phyloP scores from a whole-genome alignment of 345 rosid genomes.

The Brassica incana region DNA sequence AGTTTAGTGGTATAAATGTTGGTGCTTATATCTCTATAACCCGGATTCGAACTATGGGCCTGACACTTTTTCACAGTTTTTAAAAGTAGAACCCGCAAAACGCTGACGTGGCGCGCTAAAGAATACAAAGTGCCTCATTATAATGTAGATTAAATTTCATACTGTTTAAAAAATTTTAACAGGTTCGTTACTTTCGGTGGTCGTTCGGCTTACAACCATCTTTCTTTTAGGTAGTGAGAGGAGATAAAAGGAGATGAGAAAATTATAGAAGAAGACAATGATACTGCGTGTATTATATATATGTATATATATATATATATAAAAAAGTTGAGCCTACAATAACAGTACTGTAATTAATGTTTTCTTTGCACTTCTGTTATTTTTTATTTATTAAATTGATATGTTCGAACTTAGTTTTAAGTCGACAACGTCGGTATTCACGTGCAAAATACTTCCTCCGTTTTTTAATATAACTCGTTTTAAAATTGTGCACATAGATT shows the following conservation, averaged over 20 bases:
- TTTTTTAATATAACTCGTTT: too few relatives aligned
- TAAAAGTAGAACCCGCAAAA: too few relatives aligned
- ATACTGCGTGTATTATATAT: background rate
- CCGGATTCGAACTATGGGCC: too few relatives aligned
- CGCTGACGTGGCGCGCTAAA: too few relatives aligned
- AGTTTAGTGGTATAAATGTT: too few relatives aligned
- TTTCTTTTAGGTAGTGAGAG: background rate
- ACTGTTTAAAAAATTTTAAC: conserved; percentile 12
- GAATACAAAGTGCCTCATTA: conserved; percentile 28
- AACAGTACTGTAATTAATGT: background rate
- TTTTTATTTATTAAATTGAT: too few relatives aligned
- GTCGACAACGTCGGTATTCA: background rate
- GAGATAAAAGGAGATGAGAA: background rate
- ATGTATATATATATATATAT: too few relatives aligned
- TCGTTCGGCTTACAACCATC: conserved; percentile 45
- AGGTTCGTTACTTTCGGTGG: conserved; percentile 33
- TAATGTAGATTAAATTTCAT: too few relatives aligned
- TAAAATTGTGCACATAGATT: too few relatives aligned
- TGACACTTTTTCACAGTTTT: too few relatives aligned
- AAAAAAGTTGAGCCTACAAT: too few relatives aligned
- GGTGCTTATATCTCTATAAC: too few relatives aligned
- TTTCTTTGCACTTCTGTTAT: background rate
- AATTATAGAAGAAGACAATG: background rate
- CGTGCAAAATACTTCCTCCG: background rate
- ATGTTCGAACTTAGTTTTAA: background rate